Evolutionary conservation across 805 yeast species (phyloP), one percentile per base, ranked within the genome.

Genomic region (Pichia kluyveri): DNA sequence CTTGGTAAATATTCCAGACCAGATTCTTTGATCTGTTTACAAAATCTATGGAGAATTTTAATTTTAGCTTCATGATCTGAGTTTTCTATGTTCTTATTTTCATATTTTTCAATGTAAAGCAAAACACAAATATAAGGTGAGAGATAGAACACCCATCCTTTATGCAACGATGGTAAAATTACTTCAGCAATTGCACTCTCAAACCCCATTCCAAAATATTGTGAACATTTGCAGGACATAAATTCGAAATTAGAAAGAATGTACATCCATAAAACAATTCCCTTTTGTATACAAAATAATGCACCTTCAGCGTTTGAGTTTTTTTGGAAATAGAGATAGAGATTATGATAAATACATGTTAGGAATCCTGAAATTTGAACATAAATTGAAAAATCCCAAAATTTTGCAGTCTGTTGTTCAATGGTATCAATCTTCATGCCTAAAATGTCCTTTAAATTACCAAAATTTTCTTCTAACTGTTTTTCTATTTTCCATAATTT

Each of bases 311-410:
- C 41, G 53, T 71, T 65, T n/a, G 60, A 60, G 15, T 52, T 42
- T 36, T 44, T 45, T 39, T 73, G 73, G 47, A 68, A 75, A 45
- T 64, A 59, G 28, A 72, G 53, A 51, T 68, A 67, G n/a, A 76
- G 57, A 50, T 73, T 72, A 49, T 66, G 70, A 43, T 67, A 68
- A 6, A 73, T 52, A 4, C 76, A 61, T 42, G 70, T 60, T 26
- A 68, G 54, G 50, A 73, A 63, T 2, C 71, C 60, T 32, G 57
- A 54, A 10, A 65, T 49, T 36, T 60, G 59, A 15, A 57, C 47
- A 42, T 58, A 67, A 6, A 55, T 51, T 8, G 51, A 34, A 8
- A 61, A 50, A 10, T 45, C 53, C 42, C 54, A 56, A 17, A 58
- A 56, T 39, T 57, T 65, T 17, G 52, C 44, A 8, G 61, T 43